These are phyloP conservation scores for Entophlyctis helioformis DNA, from an alignment of 192 early-diverging fungal genomes.

Conservation along the genomic window DNA sequence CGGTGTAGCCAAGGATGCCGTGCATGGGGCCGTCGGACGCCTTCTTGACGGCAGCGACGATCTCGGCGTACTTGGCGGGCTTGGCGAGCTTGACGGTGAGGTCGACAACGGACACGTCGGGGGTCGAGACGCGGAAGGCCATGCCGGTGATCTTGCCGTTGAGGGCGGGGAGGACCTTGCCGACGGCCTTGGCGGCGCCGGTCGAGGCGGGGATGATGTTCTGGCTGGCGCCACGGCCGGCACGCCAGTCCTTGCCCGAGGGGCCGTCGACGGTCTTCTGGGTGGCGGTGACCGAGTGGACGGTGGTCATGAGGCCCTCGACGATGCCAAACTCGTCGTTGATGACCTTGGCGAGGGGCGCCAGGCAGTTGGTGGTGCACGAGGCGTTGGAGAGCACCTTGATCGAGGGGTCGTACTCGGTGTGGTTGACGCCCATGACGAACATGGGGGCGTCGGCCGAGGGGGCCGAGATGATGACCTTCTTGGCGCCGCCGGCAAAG, in stretches of 20 bases:
- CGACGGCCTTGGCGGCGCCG: slow-evolving; percentile 98
- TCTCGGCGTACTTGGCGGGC: slow-evolving; percentile 81
- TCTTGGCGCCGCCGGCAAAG: slow-evolving; percentile 90
- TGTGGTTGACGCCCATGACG: slow-evolving; percentile 93
- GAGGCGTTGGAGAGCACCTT: slow-evolving; percentile 95
- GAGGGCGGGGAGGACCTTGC: slow-evolving; percentile 88
- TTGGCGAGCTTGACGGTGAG: slow-evolving; percentile 86
- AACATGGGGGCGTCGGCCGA: slow-evolving; percentile 97
- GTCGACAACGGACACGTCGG: slow-evolving; percentile 96
- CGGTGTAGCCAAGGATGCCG: slow-evolving; percentile 86
- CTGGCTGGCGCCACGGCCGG: slow-evolving; percentile 85
- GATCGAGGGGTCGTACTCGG: slow-evolving; percentile 73
- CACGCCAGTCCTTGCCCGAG: slow-evolving; percentile 95
- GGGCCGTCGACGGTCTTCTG: slow-evolving; percentile 99
- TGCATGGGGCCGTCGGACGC: slow-evolving; percentile 69
- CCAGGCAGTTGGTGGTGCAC: slow-evolving; percentile 99
- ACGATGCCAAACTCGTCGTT: slow-evolving; percentile 91
- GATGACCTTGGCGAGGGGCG: slow-evolving; percentile 93
- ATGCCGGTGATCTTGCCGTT: slow-evolving; percentile 97
- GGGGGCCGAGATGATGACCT: slow-evolving; percentile 97
- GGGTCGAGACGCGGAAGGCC: slow-evolving; percentile 92
- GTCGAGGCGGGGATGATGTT: slow-evolving; percentile 98
- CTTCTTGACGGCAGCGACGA: slow-evolving; percentile 79
- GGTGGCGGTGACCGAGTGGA: slow-evolving; percentile 96
- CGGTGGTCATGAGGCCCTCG: slow-evolving; percentile 97